Percentiles rank a stretch among this genome's conserved stretches.
These are phyloP conservation scores for Clonostachys solani DNA, from an alignment of 2,329 filamentous ascomycete genomes.

Conservation along the genomic window DNA sequence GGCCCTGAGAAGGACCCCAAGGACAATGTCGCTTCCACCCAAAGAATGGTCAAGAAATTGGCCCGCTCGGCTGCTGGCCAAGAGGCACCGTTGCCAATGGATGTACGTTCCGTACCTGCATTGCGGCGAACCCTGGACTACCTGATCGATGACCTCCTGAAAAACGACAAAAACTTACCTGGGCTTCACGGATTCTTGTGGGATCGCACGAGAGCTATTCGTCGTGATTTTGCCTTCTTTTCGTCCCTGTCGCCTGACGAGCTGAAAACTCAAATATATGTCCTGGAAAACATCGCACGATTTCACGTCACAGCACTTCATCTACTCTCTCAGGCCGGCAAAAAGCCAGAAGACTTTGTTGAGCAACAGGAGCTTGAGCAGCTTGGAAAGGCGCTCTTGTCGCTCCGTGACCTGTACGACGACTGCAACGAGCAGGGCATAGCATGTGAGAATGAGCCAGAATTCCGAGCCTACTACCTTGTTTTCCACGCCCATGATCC, in stretches of 20 bases:
- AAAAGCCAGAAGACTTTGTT: constrained; percentile 56
- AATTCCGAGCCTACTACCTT: constrained; percentile 63
- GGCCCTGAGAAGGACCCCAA: constrained; percentile 45
- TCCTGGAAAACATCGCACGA: constrained; percentile 60
- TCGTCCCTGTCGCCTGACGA: constrained; percentile 54
- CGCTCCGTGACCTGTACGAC: constrained; percentile 62
- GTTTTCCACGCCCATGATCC: constrained; percentile 58
- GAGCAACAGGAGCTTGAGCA: constrained; percentile 67
- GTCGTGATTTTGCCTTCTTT: constrained; percentile 66
- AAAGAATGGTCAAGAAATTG: constrained; percentile 62
- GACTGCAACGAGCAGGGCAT: constrained; percentile 57
- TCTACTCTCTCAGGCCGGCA: constrained; percentile 52
- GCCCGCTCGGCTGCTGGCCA: constrained; percentile 65
- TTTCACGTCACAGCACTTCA: constrained; percentile 65
- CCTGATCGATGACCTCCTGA: constrained; percentile 54
- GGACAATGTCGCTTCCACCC: constrained; percentile 39
- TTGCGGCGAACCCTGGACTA: constrained; percentile 60
- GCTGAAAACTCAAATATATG: constrained; percentile 55
- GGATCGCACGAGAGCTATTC: constrained; percentile 64
- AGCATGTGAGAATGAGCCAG: constrained; percentile 56
- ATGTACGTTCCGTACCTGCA: constrained; percentile 57
- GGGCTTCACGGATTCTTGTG: constrained; percentile 60
- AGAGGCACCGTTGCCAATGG: constrained; percentile 63
- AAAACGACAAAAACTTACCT: constrained; percentile 49
- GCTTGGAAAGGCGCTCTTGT: constrained; percentile 60